Base-by-base conservation (phyloP, 306 rosid species). In the Ziziphus jujuba region DNA sequence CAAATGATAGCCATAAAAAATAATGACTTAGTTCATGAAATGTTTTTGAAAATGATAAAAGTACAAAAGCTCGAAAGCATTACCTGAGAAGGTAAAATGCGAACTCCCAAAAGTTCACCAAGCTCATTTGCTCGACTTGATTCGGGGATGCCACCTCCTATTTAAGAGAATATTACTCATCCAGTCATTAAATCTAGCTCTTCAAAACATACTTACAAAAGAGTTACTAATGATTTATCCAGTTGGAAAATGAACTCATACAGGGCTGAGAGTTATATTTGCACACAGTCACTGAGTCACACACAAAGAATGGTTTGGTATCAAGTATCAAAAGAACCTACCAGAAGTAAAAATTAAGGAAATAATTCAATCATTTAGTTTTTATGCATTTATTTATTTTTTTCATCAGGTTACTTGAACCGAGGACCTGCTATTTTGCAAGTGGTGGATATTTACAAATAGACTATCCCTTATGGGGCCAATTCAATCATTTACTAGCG, bases 121-220 rank as follows among this genome's bases (percentile, higher is more conserved):
- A 77, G 59, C 44, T 77, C 81, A 16, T 34, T 43, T 5, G 81
- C 77, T 17, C 73, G 60, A 65, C 70, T 71, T n/a, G 77, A 71
- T 62, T 77, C 81, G 0, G 73, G 77, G 21, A 72, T 36, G 12
- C 81, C 81, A 60, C 81, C 81, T 44, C 81, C 81, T 77, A 28
- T 59, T 12, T 13, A 5, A 28, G 47, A 34, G 25, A 31, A 55
- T 1, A 57, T 11, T 24, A 47, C 43, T 23, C 13, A 34, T 33
- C 13, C 15, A 3, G 15, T 35, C 22, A 16, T 50, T 9, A 38
- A 38, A 10, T 50, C 55, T 20, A 50, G 20, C 23, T 22, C 24
- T 16, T 53, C 2, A 0, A 15, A 25, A 20, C 24, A 16, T 17
- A 4, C 2, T 9, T 6, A 50, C 20, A 16, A 15, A n/a, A 16